These are phyloP conservation scores for Endotrypanum monterogeii DNA, from an alignment of 208 protist species.

Conservation along the genomic window DNA sequence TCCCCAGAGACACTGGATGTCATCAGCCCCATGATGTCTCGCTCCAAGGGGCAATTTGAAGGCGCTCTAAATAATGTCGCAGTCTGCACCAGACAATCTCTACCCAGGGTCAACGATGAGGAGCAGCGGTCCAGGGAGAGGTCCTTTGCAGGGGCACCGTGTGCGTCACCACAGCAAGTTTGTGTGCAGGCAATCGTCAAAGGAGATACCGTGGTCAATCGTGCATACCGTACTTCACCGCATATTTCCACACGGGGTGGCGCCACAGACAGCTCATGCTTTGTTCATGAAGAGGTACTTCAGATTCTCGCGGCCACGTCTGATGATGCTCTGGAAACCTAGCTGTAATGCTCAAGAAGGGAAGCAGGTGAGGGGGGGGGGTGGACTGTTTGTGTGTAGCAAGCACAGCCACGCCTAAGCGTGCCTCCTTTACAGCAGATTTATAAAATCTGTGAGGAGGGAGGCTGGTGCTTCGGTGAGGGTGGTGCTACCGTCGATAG, in stretches of 20 bases:
- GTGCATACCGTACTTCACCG: not conserved
- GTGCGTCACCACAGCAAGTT: not conserved
- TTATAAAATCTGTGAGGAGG: too few species aligned
- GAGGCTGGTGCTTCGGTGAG: too few species aligned
- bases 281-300: constrained; percentile 14
- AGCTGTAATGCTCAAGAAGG: not conserved
- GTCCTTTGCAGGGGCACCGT: not conserved
- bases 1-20: constrained; percentile 26
- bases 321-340: not conserved
- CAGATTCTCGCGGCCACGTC: constrained; percentile 6
- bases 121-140: not conserved
- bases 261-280: not conserved
- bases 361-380: not conserved
- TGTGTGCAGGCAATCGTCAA: not conserved
- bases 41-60: constrained; percentile 9
- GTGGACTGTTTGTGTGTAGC: not conserved
- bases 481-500: too few species aligned
- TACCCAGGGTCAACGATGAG: not conserved
- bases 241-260: not conserved
- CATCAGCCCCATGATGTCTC: constrained; percentile 26
- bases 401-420: not conserved
- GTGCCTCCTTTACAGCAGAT: too few species aligned
- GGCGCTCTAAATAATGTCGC: not conserved
- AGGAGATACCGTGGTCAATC: not conserved
- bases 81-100: not conserved